These are phyloP conservation scores for Crithidia expoeki DNA, from an alignment of 208 protist genomes.

Conservation along the genomic window DNA sequence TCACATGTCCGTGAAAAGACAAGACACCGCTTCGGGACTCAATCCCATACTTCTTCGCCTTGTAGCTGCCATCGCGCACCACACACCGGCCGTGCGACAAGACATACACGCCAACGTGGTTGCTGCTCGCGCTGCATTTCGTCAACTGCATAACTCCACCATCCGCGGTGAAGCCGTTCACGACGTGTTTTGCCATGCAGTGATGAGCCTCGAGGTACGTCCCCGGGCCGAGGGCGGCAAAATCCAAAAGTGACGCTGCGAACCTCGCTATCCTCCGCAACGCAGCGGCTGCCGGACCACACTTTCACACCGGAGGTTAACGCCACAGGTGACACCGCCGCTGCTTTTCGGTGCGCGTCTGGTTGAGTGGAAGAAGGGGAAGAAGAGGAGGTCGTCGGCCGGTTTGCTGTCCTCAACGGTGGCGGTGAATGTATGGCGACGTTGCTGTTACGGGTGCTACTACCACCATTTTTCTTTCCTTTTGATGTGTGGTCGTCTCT, in stretches of 20 bases:
- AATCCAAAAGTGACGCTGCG: slow-evolving; percentile 66
- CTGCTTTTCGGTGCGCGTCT: too few species aligned
- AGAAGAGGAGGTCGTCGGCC: too few species aligned
- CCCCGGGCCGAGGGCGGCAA: slow-evolving; percentile 67
- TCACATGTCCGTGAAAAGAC: slow-evolving; percentile 67
- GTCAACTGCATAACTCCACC: slow-evolving; percentile 50
- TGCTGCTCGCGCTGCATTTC: slow-evolving; percentile 62
- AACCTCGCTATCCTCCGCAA: slow-evolving; percentile 52
- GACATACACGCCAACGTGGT: slow-evolving; percentile 72
- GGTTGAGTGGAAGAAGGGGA: too few species aligned
- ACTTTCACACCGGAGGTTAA: slow-evolving; percentile 67
- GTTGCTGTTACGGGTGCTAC: too few species aligned
- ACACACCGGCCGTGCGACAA: slow-evolving; percentile 63
- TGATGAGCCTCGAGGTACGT: slow-evolving; percentile 54
- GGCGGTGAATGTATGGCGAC: too few species aligned
- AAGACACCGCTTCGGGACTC: slow-evolving; percentile 60
- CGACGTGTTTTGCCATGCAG: slow-evolving; percentile 60
- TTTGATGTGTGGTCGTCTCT: too few species aligned
- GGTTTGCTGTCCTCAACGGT: too few species aligned
- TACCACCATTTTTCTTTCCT: too few species aligned
- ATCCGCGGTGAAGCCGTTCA: slow-evolving; percentile 78
- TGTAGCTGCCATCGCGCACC: slow-evolving; percentile 62
- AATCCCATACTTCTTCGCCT: slow-evolving; percentile 57
- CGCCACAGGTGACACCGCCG: too few species aligned
- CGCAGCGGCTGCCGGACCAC: slow-evolving; percentile 63